These are phyloP conservation scores for Mucor racemosus DNA, from an alignment of 371 early-diverging fungal genomes.

Conservation along the genomic window DNA sequence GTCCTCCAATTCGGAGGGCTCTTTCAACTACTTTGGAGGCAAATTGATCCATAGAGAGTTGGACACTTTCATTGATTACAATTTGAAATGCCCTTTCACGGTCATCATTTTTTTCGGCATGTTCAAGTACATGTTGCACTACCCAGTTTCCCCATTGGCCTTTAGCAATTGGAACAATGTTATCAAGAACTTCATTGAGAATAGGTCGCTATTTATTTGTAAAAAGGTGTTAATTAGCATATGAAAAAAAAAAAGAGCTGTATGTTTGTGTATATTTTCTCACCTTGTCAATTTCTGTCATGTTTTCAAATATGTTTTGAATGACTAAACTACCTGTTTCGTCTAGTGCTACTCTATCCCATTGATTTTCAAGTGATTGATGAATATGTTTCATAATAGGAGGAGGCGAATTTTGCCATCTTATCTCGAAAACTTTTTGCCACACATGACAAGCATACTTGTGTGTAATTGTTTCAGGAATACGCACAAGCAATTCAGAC, in stretches of 20 bases:
- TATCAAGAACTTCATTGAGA: slow-evolving; percentile 90
- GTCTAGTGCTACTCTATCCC: slow-evolving; percentile 76
- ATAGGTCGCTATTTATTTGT: slow-evolving; percentile 60
- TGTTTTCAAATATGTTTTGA: slow-evolving; percentile 82
- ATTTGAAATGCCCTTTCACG: slow-evolving; percentile 53
- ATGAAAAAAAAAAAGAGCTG: neutral
- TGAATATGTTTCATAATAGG: slow-evolving; percentile 67
- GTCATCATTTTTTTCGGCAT: slow-evolving; percentile 63
- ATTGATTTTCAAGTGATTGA: slow-evolving; percentile 59
- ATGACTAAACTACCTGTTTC: slow-evolving; percentile 81
- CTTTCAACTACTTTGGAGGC: slow-evolving; percentile 83
- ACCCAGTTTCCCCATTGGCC: slow-evolving; percentile 99
- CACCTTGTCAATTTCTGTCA: slow-evolving; percentile 66
- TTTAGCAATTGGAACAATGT: slow-evolving; percentile 90
- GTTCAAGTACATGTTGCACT: slow-evolving; percentile 98
- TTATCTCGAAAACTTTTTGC: slow-evolving; percentile 79
- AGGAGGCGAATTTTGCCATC: slow-evolving; percentile 50
- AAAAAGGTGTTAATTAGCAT: neutral
- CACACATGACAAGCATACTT: slow-evolving; percentile 83
- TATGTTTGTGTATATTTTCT: neutral
- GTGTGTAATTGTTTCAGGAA: slow-evolving; percentile 76
- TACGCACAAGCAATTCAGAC: slow-evolving; percentile 64
- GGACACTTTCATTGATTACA: slow-evolving; percentile 55
- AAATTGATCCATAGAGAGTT: slow-evolving; percentile 72
- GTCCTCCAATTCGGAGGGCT: slow-evolving; percentile 66